These are phyloP conservation scores for Elsinoe batatas DNA, from an alignment of 2,329 filamentous ascomycete genomes.

Conservation along the genomic window DNA sequence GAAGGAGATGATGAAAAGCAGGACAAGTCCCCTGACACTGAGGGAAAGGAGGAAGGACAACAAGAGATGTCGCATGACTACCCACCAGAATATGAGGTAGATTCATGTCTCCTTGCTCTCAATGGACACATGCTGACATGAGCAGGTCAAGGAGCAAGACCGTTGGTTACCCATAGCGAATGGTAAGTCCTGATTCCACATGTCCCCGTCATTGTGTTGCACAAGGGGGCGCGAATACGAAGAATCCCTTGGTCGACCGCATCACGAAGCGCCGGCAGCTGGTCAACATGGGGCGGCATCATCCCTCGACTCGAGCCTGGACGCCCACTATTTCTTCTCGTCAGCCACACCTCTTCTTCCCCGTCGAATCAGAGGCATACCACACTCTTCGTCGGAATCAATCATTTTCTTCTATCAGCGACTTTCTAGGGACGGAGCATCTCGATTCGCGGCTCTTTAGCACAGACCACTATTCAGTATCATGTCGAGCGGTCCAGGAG, in stretches of 20 bases:
- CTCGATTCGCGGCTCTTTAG: slow-evolving; percentile 19
- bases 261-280: not conserved
- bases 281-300: not conserved
- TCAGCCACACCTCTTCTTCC: slow-evolving; percentile 1
- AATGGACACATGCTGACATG: not conserved
- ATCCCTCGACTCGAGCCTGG: not conserved
- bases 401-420: slow-evolving; percentile 22
- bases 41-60: slow-evolving; percentile 11
- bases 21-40: slow-evolving; percentile 12
- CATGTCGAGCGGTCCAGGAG: slow-evolving; percentile 25
- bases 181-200: slow-evolving; percentile 61
- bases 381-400: slow-evolving; percentile 24
- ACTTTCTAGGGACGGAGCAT: slow-evolving; percentile 20
- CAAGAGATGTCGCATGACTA: slow-evolving; percentile 9
- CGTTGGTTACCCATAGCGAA: slow-evolving; percentile 99
- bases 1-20: slow-evolving; percentile 81
- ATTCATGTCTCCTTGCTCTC: not conserved
- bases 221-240: slow-evolving; percentile 4
- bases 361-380: slow-evolving; percentile 37
- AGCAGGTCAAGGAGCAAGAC: slow-evolving; percentile 97
- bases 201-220: slow-evolving; percentile 3
- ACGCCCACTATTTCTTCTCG: slow-evolving; percentile 3
- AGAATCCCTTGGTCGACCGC: slow-evolving; percentile 1
- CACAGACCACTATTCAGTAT: slow-evolving; percentile 15
- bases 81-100: slow-evolving; percentile 10